Base-by-base conservation (phyloP, 495 filamentous ascomycete species). In the Penicillium cosmopolitanum region DNA sequence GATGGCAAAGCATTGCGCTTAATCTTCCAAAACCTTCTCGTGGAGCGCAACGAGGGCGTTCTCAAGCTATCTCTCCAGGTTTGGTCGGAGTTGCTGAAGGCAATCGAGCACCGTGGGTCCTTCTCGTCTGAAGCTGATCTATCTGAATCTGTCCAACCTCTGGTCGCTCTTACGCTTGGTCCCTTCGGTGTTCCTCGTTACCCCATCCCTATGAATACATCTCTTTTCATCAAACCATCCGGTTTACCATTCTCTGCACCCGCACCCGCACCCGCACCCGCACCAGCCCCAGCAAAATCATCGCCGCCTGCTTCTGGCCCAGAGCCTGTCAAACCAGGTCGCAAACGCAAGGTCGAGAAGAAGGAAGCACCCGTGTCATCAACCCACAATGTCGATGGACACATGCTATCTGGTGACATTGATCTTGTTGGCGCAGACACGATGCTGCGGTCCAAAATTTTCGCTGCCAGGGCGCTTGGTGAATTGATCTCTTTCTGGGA, bases 331-430 rank as follows among this genome's bases (percentile, higher is more conserved):
- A 79, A 78, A 53, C 44, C 58, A 16, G 96, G 95, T 74, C 86
- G 89, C 55, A 85, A 92, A 34, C 86, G 91, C 63, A 93, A 92
- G 68, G 89, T 88, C 0, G 90, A 92, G 35, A 94, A 91, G 80
- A 87, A 88, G 46, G 89, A 93, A 61, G 85, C 90, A n/a, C 75
- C 84, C 25, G 68, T 84, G 1, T 74, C 77, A 25, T 86, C 88
- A 13, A 82, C 87, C 4, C 96, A 98, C 72, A 96, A 98, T 70
- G 91, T 98, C 36, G 95, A 98, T 68, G 95, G 92, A 16, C 92
- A 96, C 66, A 97, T 98, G 91, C 91, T 98, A 74, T 90, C 92
- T 66, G 95, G 95, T 44, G 95, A 98, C 67, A 87, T 97, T 53
- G 95, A 98, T 64, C 78, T 98, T 43, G 93, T 98, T 28, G 93